Evolutionary conservation across 352 stramenopile genomes (phyloP).

Genomic region (Globisporangium megalacanthum): DNA sequence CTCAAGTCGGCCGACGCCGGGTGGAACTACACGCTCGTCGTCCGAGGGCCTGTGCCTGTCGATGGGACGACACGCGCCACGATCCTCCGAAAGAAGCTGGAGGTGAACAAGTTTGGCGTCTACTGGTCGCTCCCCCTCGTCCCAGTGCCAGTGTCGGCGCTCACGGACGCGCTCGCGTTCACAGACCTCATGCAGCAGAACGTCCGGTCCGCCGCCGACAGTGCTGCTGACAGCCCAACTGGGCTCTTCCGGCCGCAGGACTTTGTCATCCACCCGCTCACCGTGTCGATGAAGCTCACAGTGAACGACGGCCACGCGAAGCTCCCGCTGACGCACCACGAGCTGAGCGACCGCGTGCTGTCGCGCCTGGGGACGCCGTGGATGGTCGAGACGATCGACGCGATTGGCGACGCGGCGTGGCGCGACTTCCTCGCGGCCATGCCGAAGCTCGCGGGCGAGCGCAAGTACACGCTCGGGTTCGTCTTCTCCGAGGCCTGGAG

Average conservation of each 20-base stretch:
- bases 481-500: slow-evolving; percentile 84
- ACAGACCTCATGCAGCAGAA: slow-evolving; percentile 63
- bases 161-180: slow-evolving; percentile 58
- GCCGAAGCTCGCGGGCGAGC: slow-evolving; percentile 61
- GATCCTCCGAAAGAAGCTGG: slow-evolving; percentile 77
- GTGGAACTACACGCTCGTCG: slow-evolving; percentile 83
- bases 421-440: slow-evolving; percentile 62
- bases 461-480: slow-evolving; percentile 80
- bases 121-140: slow-evolving; percentile 68
- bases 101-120: slow-evolving; percentile 75
- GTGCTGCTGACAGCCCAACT: slow-evolving; percentile 9
- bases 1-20: slow-evolving; percentile 76
- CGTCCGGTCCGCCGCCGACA: slow-evolving; percentile 27
- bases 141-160: slow-evolving; percentile 29
- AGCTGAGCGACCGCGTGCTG: slow-evolving; percentile 66
- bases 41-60: slow-evolving; percentile 23
- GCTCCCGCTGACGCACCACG: slow-evolving; percentile 71
- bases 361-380: slow-evolving; percentile 67
- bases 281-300: slow-evolving; percentile 72
- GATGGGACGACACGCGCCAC: slow-evolving; percentile 13
- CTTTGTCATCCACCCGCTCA: slow-evolving; percentile 73
- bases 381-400: slow-evolving; percentile 73
- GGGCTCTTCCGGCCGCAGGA: slow-evolving; percentile 42
- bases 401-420: slow-evolving; percentile 65
- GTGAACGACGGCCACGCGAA: slow-evolving; percentile 79